phyloP scores from a whole-genome alignment of 495 filamentous ascomycete genomes.

The Aspergillus sclerotioniger region DNA sequence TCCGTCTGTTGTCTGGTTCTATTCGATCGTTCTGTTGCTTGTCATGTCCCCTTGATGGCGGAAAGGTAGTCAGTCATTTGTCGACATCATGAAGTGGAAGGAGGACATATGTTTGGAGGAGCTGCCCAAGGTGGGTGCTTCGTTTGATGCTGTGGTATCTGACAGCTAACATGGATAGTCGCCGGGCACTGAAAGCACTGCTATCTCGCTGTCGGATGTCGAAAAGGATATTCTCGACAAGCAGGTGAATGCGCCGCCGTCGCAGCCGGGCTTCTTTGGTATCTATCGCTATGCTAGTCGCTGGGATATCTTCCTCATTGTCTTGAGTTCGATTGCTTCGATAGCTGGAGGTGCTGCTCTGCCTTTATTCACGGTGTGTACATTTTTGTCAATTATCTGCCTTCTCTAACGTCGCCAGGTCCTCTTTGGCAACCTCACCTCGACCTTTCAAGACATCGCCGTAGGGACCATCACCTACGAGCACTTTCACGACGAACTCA shows the following conservation, averaged over 20 bases:
- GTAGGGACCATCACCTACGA: slow-evolving; percentile 41
- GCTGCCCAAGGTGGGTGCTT: slow-evolving; percentile 4
- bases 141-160: too few species aligned
- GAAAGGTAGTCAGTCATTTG: neutral
- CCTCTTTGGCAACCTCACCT: slow-evolving; percentile 74
- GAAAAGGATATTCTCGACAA: slow-evolving; percentile 66
- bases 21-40: neutral
- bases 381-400: neutral
- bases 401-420: slow-evolving; percentile 28
- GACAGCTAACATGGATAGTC: slow-evolving; percentile 2
- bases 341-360: slow-evolving; percentile 77
- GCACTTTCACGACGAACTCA: slow-evolving; percentile 59
- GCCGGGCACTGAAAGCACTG: slow-evolving; percentile 3
- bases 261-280: slow-evolving; percentile 61
- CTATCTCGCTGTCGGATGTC: slow-evolving; percentile 10
- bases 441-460: slow-evolving; percentile 67
- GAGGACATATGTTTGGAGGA: slow-evolving; percentile 8
- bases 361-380: slow-evolving; percentile 78
- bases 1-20: neutral
- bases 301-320: slow-evolving; percentile 70
- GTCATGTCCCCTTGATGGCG: neutral
- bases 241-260: slow-evolving; percentile 67
- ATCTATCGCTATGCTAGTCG: slow-evolving; percentile 78
- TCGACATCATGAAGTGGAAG: slow-evolving; percentile 6
- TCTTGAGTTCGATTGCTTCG: slow-evolving; percentile 59